A percentile compares a stretch with the other conserved stretches of the same genome.
These are phyloP conservation scores for Nothophoma quercina DNA, from an alignment of 2,329 filamentous ascomycete species.

Conservation along the genomic window DNA sequence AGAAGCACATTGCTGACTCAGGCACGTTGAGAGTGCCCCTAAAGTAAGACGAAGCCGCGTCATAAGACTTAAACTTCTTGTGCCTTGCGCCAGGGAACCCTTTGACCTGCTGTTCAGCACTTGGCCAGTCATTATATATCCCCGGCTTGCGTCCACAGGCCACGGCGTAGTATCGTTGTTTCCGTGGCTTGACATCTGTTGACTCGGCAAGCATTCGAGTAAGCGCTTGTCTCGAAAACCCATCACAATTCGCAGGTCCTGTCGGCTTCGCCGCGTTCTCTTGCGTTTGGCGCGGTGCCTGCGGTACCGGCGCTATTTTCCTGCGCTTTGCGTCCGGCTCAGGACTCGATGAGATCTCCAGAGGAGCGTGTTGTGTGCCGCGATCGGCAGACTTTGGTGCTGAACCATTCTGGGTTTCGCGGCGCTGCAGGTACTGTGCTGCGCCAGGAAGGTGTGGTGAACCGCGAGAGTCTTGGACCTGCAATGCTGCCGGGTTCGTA, in stretches of 20 bases:
- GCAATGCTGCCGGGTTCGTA: background rate
- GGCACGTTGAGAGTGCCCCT: too few relatives aligned
- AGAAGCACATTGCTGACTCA: too few relatives aligned
- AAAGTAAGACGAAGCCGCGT: conserved; percentile 83
- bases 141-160: conserved; percentile 64
- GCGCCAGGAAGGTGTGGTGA: background rate
- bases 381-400: background rate
- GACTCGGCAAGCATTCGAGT: conserved; percentile 73
- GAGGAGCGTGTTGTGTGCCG: conserved; percentile 3
- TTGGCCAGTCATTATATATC: conserved; percentile 71
- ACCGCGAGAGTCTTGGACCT: background rate
- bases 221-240: conserved; percentile 42
- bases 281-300: conserved; percentile 59
- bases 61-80: conserved; percentile 54
- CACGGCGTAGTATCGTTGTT: conserved; percentile 66
- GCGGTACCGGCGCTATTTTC: conserved; percentile 49
- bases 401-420: background rate
- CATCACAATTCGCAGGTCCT: background rate
- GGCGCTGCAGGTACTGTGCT: background rate
- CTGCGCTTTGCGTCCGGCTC: conserved; percentile 8
- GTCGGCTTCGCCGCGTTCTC: background rate
- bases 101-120: conserved; percentile 74
- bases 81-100: conserved; percentile 72
- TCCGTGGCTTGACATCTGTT: conserved; percentile 50
- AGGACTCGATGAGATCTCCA: conserved; percentile 19